Evolutionary conservation across 345 rosid genomes (phyloP), one percentile per base, ranked within the genome.

Genomic region (Populus nigra): DNA sequence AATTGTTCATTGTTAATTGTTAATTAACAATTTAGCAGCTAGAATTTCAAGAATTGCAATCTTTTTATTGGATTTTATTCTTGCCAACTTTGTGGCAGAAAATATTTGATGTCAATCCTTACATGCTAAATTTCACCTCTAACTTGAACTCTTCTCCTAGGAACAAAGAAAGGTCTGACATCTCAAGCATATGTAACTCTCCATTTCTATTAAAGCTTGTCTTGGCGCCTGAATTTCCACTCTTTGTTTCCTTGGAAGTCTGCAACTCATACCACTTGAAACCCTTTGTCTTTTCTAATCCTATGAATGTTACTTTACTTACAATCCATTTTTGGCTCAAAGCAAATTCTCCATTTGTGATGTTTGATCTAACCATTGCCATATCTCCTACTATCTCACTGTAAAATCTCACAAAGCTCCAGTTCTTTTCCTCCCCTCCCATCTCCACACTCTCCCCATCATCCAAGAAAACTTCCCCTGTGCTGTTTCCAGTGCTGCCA

Each of bases 401-500:
- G 38, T 61, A 18, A 62, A 92, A 91, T 71, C 62, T 88, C 73
- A 92, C 91, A 0, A 85, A 79, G 41, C 83, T 89, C 94, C 94
- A 89, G 5, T 77, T 79, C n/a, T 89, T 89, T 47, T 83, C 91
- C 39, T 62, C 82, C 7, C 66, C 72, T 55, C 93, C 97, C 90
- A 92, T 89, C 76, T 77, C 77, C 57, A 88, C 3, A 11, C 81
- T 86, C 67, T 87, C 92, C 2, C 91, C 94, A 5, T 92, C 92
- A 27, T 92, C 97, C 35, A 89, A 73, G 82, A 88, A 92, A 47
- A 92, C 80, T 79, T 89, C 78, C 4, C 97, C 94, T 0, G 76
- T 81, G 53, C 85, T 80, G 65, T 87, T 88, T 47, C 81, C 89
- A 0, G 5, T 68, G 41, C 12, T 36, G 71, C 87, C 87, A 3